Base-by-base conservation (phyloP, 306 rosid genomes). In the Spatholobus suberectus region DNA sequence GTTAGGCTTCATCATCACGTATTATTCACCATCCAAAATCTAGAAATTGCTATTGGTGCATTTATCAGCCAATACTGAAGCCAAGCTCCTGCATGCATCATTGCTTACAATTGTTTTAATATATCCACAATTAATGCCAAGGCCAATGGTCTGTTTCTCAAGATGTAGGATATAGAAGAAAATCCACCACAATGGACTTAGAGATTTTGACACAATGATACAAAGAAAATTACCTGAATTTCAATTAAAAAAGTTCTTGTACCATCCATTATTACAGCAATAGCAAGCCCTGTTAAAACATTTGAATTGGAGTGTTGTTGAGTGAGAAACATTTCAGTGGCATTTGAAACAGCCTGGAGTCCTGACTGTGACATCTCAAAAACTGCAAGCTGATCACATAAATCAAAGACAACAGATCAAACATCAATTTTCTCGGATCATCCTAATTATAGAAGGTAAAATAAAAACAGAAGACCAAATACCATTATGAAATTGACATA, bases 211-310 rank as follows among this genome's bases (percentile, higher is more conserved):
- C 21, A 29, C 71, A 82, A 43, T 52, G 27, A 46, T 20, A 67
- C 34, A 44, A 32, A 1, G 46, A 85, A 83, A 57, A 72, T 73
- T 69, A 93, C 99, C 99, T 96, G 99, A 85, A 96, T 88, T 88
- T 96, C 99, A 40, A 96, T 83, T 52, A 96, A 89, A 85, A 96
- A 96, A 81, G 90, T 84, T 76, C 97, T 93, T 83, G 99, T 87
- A 41, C 97, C 98, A 89, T 96, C 99, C 96, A 96, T 92, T 73
- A 90, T 76, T 37, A 90, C 99, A 47, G 99, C 92, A 89, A 92
- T 88, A 41, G 99, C 98, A 65, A 88, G 69, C 26, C 99, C 99
- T 26, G 97, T 92, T 77, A 92, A 86, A 86, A 74, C 29, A 26
- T 92, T 91, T n/a, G 99, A 96, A 78, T 87, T 90, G 4, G 86